phyloP scores from a whole-genome alignment of 2,329 filamentous ascomycete genomes.

The Pseudomassariella vexata region DNA sequence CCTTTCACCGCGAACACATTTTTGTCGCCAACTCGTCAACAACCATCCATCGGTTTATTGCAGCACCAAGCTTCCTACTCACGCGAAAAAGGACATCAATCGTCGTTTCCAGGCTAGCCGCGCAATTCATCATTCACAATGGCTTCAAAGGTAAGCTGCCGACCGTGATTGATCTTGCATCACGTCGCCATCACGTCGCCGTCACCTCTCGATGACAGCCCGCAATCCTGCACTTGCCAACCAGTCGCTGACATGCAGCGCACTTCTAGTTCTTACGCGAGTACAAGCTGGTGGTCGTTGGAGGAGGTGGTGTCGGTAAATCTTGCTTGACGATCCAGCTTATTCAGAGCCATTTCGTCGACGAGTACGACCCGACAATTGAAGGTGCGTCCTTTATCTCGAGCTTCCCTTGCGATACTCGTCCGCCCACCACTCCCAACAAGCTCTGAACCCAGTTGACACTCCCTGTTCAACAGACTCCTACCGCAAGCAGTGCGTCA shows the following conservation, averaged over 20 bases:
- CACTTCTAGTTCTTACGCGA: constrained; percentile 69
- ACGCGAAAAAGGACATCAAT: too few species aligned
- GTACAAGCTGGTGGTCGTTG: constrained; percentile 95
- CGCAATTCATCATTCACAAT: constrained; percentile 6
- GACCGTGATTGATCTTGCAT: background rate
- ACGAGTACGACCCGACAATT: constrained; percentile 98
- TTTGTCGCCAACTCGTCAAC: too few species aligned
- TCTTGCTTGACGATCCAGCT: constrained; percentile 98
- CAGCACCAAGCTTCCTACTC: too few species aligned
- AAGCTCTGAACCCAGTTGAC: too few species aligned
- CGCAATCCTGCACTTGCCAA: background rate
- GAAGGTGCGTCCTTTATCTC: constrained; percentile 62
- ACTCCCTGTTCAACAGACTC: constrained; percentile 76
- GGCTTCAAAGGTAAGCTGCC: constrained; percentile 7
- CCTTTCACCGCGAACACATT: too few species aligned
- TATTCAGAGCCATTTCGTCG: constrained; percentile 94
- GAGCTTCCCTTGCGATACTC: too few species aligned
- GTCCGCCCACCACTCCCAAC: too few species aligned
- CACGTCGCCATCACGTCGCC: background rate
- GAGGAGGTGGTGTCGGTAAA: constrained; percentile 97
- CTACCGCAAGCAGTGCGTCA: constrained; percentile 99
- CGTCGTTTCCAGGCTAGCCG: too few species aligned
- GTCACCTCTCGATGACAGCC: background rate
- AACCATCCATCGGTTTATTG: too few species aligned
- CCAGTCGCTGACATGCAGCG: constrained; percentile 13